Evolutionary conservation across 2,329 filamentous ascomycete genomes (phyloP), one percentile per base, ranked within the genome.

Genomic region (Septoria linicola): DNA sequence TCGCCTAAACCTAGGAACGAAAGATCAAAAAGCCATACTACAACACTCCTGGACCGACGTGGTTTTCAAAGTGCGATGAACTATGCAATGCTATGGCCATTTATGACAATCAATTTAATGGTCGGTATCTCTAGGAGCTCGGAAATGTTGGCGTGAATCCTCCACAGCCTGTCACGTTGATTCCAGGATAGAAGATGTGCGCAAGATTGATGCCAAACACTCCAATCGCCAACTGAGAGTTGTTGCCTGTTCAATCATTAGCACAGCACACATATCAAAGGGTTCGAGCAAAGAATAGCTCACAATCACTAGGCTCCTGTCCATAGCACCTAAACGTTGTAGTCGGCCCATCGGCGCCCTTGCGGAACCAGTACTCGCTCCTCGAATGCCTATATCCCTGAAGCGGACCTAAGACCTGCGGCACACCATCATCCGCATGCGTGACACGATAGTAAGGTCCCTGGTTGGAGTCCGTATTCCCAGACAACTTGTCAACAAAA

Each of bases 371-470:
- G 21, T 51, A 55, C 43, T 46, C 45, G 11, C 40, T 44, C 21
- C 37, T 25, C 1, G 48, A 47, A n/a, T 55, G 53, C 19, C 17
- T n/a, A 11, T 44, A 51, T 1, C 41, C 42, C 16, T 20, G 19
- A 35, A 30, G 11, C 6, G 48, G 20, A 3, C 27, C 8, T 14
- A 54, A 45, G 25, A 48, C 31, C 19, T 51, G 36, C 17, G 51
- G 42, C 5, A 40, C 32, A 4, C 42, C 42, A 44, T 50, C 52
- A 36, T 47, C 36, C 23, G 47, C 31, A 16, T 54, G 52, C 4
- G 52, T 54, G 11, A 54, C 21, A 40, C 52, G 52, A 35, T 51
- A 46, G 27, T 53, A 53, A 1, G 52, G 48, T 19, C 42, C 31
- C 17, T 44, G 27, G 2, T 44, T 30, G 3, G 35, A 31, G n/a